Evolutionary conservation across 352 stramenopile species (phyloP).

Genomic region (Hyphochytrium catenoides): DNA sequence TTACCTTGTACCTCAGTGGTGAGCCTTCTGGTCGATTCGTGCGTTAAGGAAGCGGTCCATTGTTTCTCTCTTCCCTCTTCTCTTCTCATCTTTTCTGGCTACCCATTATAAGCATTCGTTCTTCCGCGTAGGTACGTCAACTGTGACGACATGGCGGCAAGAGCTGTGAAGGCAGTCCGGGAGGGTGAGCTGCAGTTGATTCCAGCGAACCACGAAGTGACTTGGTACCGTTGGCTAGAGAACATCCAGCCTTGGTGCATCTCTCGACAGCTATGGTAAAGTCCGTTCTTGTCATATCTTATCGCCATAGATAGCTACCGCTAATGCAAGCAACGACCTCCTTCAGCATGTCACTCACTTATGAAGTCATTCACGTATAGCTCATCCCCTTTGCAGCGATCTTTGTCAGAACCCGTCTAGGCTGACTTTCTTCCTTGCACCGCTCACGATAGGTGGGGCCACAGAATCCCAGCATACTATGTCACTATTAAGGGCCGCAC

Average conservation of each 20-base stretch:
- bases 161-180: constrained; percentile 46
- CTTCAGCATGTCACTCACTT: no score
- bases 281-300: no score
- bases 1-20: constrained; percentile 98
- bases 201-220: constrained; percentile 72
- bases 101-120: not conserved
- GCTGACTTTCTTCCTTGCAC: no score
- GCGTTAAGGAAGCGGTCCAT: no score
- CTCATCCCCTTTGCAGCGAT: no score
- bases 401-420: no score
- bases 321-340: no score
- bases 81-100: not conserved
- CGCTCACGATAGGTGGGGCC: no score
- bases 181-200: constrained; percentile 55
- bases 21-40: no score
- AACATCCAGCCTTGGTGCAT: constrained; percentile 99
- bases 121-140: constrained; percentile 29
- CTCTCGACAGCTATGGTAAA: constrained; percentile 94
- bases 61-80: not conserved
- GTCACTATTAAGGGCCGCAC: constrained; percentile 60
- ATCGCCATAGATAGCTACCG: no score
- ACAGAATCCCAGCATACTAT: constrained; percentile 97
- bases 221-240: constrained; percentile 89
- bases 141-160: constrained; percentile 55
- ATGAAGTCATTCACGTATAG: no score